Conservation (phyloP, 2,329 filamentous ascomycete species). For the Penicillium thymicola region DNA sequence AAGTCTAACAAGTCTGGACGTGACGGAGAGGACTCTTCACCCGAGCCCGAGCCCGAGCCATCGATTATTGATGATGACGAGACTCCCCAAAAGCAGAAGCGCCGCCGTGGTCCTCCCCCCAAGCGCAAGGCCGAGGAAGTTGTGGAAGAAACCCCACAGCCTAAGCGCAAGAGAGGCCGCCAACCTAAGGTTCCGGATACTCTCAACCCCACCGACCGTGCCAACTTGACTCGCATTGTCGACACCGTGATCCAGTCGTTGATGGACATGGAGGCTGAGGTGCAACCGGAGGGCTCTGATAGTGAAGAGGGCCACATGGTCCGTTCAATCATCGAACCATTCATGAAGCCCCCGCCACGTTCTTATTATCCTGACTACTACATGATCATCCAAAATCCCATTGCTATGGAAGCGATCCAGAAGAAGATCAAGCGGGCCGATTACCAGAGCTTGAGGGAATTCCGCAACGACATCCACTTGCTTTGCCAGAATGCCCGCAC, state of each 20-base stretch:
- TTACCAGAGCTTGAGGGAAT: conserved; percentile 75
- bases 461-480: conserved; percentile 76
- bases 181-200: conserved; percentile 67
- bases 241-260: conserved; percentile 73
- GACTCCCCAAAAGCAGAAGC: conserved; percentile 70
- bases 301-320: conserved; percentile 56
- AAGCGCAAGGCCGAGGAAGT: conserved; percentile 86
- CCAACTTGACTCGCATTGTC: conserved; percentile 74
- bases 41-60: conserved; percentile 64
- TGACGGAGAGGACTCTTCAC: conserved; percentile 58
- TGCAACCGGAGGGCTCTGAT: conserved; percentile 50
- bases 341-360: conserved; percentile 86
- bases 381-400: conserved; percentile 83
- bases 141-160: conserved; percentile 70
- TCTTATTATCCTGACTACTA: conserved; percentile 94
- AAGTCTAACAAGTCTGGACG: conserved; percentile 71
- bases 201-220: conserved; percentile 66
- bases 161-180: conserved; percentile 73
- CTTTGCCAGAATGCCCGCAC: conserved; percentile 89
- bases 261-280: conserved; percentile 79
- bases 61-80: conserved; percentile 82
- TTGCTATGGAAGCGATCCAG: conserved; percentile 93
- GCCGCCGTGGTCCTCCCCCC: conserved; percentile 73
- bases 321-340: conserved; percentile 87
- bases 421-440: conserved; percentile 95